phyloP scores from a whole-genome alignment of 768 basidiomycete genomes.

The Psilocybe tampanensis region DNA sequence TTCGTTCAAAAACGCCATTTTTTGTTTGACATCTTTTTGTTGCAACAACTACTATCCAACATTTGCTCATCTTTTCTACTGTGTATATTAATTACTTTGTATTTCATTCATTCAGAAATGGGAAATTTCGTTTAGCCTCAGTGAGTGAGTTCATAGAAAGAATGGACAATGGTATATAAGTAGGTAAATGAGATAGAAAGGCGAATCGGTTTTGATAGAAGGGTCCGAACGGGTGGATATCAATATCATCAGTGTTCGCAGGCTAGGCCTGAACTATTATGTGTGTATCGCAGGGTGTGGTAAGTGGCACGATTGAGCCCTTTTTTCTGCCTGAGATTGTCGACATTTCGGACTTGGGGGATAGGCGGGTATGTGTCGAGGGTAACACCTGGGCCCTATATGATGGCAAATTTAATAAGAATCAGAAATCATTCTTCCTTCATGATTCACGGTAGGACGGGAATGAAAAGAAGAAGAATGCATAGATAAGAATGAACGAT shows the following conservation, averaged over 20 bases:
- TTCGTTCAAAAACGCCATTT: slow-evolving; percentile 3
- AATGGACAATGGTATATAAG: too few relatives aligned
- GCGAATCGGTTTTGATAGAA: not conserved
- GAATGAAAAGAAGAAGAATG: not conserved
- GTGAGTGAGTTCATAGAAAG: too few relatives aligned
- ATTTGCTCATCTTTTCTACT: slow-evolving; percentile 18
- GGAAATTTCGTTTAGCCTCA: too few relatives aligned
- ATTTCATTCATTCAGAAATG: too few relatives aligned
- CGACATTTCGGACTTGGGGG: slow-evolving; percentile 21
- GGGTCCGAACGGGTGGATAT: not conserved
- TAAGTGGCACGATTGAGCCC: slow-evolving; percentile 28
- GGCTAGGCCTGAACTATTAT: slow-evolving; percentile 23
- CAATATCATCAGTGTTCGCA: slow-evolving; percentile 13
- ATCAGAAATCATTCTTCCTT: not conserved
- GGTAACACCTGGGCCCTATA: slow-evolving; percentile 58
- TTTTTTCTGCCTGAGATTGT: slow-evolving; percentile 33
- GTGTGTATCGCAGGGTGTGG: slow-evolving; percentile 30
- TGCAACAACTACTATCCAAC: slow-evolving; percentile 6
- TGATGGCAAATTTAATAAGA: not conserved
- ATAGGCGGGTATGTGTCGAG: slow-evolving; percentile 53
- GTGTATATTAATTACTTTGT: slow-evolving; percentile 11
- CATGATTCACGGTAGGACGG: not conserved
- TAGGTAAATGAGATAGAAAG: too few relatives aligned
- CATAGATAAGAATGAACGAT: not conserved
- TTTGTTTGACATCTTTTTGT: not conserved